A percentile compares a stretch with the other conserved stretches of the same genome.
Conservation (phyloP, 2,329 filamentous ascomycete species). For the Nemania sp. region DNA sequence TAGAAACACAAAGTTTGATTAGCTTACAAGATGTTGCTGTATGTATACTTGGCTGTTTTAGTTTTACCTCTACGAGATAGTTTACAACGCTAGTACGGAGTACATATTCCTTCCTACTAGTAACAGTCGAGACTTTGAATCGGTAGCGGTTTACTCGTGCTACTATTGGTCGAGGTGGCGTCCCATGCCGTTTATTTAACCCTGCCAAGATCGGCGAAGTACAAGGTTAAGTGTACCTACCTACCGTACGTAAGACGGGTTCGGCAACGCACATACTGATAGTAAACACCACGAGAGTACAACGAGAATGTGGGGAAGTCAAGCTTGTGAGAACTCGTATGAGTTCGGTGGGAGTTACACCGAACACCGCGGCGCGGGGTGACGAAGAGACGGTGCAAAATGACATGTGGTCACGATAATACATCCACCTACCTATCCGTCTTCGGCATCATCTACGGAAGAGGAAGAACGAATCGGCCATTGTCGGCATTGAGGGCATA, state of each 20-base stretch:
- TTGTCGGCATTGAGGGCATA: background rate
- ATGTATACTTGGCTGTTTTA: background rate
- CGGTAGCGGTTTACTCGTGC: no score
- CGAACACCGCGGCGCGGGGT: constrained; percentile 25
- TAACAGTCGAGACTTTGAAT: background rate
- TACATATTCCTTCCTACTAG: no score
- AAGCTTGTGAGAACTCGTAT: background rate
- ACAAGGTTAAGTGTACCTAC: no score
- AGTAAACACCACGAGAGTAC: background rate
- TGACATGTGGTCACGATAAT: constrained; percentile 23
- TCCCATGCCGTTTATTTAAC: background rate
- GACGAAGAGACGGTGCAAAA: background rate
- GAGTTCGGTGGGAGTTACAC: constrained; percentile 31
- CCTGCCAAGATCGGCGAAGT: no score
- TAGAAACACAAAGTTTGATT: background rate
- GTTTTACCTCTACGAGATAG: constrained; percentile 7
- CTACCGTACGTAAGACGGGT: background rate
- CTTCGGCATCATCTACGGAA: background rate
- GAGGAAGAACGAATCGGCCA: constrained; percentile 5
- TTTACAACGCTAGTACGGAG: background rate
- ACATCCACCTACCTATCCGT: constrained; percentile 11
- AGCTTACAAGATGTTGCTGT: no score
- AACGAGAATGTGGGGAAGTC: constrained; percentile 25
- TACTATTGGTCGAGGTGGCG: background rate
- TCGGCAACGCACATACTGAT: no score